Base-by-base conservation (phyloP, 345 rosid genomes). In the Linum usitatissimum region DNA sequence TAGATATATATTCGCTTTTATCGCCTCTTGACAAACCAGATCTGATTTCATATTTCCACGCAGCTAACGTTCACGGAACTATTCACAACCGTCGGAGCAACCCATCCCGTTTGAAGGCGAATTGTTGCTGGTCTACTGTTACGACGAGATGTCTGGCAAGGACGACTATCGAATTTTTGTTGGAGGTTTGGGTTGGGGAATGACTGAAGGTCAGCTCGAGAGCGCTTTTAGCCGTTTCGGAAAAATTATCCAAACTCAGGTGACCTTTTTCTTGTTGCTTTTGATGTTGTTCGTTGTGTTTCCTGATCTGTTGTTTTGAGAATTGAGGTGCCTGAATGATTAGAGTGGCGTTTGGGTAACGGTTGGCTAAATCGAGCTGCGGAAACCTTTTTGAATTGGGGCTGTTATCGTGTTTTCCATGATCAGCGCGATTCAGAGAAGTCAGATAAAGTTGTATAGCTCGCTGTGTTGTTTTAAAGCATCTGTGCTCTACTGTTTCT, bases 141-240 rank as follows among this genome's bases (percentile, higher is more conserved):
- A 10, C 14, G 68, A 56, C 70, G 77, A 68, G 59, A 89, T 87
- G 96, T 82, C 87, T 0, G 80, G 82, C 45, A 87, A 84, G 78
- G 95, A 93, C 60, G 97, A 87, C 18, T 70, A 86, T 70, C 76
- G 95, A 36, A 86, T 93, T 31, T 90, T 93, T 63, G 96, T 93
- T 0, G 99, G 97, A 51, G 99, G 99, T 2, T 78, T 93, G 72
- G 80, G 97, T 13, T 85, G 87, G 83, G 94, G 88, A 67, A 77
- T 84, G 64, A 76, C 83, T 19, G 96, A 87, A 67, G 84, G 96
- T 48, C 90, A 93, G 75, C 96, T 93, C 68, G 85, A 93, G 78
- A 73, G 75, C 55, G 81, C 86, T 54, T 93, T 93, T 74, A 69
- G 69, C 64, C 97, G 92, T 31, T 93, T 83, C 70, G 99, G 99